A percentile compares a stretch with the other conserved stretches of the same genome.
Conservation (phyloP, 2,329 filamentous ascomycete genomes). For the Escovopsis sp. region DNA sequence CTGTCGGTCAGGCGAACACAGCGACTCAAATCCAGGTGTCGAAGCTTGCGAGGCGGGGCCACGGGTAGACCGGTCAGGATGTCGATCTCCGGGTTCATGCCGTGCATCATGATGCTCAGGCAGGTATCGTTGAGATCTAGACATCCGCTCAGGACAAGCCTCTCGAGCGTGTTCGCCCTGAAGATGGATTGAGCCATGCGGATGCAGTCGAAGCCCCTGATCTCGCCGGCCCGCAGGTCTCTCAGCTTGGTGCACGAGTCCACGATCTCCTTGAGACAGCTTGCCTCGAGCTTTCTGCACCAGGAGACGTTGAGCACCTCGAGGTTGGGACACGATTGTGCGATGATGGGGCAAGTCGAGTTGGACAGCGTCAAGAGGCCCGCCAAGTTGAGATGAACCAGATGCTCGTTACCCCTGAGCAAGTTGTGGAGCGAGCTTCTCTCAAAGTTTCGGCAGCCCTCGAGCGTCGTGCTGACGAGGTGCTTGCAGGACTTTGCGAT, state of each 20-base stretch:
- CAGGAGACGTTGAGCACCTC: conserved; percentile 81
- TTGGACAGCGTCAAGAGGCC: conserved; percentile 71
- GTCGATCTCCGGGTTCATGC: conserved; percentile 63
- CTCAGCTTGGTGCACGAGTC: conserved; percentile 56
- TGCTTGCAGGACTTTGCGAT: conserved; percentile 78
- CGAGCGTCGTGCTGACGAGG: conserved; percentile 71
- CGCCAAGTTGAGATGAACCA: conserved; percentile 77
- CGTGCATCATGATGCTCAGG: conserved; percentile 60
- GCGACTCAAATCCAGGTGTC: conserved; percentile 72
- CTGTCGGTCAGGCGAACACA: conserved; percentile 59
- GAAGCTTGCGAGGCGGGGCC: conserved; percentile 62
- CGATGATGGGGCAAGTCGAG: conserved; percentile 72
- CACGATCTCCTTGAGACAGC: conserved; percentile 59
- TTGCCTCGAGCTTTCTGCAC: conserved; percentile 74
- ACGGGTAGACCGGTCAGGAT: conserved; percentile 61
- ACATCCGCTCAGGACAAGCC: conserved; percentile 70
- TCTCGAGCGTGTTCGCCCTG: conserved; percentile 64
- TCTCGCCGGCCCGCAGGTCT: conserved; percentile 71
- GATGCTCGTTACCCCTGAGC: conserved; percentile 54
- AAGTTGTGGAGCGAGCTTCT: conserved; percentile 65
- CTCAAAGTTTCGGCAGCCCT: conserved; percentile 78
- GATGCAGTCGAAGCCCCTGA: conserved; percentile 62
- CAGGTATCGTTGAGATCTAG: conserved; percentile 62
- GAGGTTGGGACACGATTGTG: conserved; percentile 65
- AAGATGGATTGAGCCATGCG: conserved; percentile 64